These are phyloP conservation scores for Acacia crassicarpa DNA, from an alignment of 306 rosid genomes.

Conservation along the genomic window DNA sequence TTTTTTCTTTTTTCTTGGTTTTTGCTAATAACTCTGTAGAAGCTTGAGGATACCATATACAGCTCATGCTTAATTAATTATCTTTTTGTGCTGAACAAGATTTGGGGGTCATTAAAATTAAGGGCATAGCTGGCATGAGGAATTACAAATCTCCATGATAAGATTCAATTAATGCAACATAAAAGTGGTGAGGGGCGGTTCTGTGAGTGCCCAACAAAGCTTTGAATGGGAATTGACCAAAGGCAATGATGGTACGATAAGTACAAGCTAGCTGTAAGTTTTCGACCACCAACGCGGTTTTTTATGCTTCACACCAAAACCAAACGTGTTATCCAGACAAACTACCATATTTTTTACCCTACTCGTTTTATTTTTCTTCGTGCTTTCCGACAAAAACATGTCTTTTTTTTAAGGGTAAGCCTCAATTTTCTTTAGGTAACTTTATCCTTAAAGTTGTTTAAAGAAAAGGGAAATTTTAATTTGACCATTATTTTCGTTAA, in stretches of 20 bases:
- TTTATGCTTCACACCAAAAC: neutral
- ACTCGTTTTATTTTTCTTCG: neutral
- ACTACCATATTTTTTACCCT: neutral
- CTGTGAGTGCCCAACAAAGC: neutral
- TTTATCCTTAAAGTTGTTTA: too few relatives aligned
- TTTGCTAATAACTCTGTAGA: neutral
- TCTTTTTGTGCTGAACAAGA: neutral
- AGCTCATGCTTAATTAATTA: conserved; percentile 27
- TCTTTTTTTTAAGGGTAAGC: neutral
- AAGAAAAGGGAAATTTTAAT: too few relatives aligned
- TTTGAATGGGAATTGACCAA: conserved; percentile 3
- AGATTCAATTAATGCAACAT: neutral
- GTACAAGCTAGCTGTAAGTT: conserved; percentile 31
- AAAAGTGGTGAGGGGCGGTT: neutral
- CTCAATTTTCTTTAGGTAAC: too few relatives aligned
- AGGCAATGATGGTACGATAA: neutral
- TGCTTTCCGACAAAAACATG: neutral
- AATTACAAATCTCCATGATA: conserved; percentile 17
- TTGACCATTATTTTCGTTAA: too few relatives aligned
- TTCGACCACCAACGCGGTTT: conserved; percentile 13
- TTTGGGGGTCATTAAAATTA: neutral
- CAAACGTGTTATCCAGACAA: neutral
- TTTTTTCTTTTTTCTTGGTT: neutral
- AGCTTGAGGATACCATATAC: conserved; percentile 14
- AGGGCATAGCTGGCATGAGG: neutral